A percentile compares a stretch with the other conserved stretches of the same genome.
Evolutionary conservation across 768 basidiomycete species (phyloP).

Genomic region (Lactarius hengduanensis): DNA sequence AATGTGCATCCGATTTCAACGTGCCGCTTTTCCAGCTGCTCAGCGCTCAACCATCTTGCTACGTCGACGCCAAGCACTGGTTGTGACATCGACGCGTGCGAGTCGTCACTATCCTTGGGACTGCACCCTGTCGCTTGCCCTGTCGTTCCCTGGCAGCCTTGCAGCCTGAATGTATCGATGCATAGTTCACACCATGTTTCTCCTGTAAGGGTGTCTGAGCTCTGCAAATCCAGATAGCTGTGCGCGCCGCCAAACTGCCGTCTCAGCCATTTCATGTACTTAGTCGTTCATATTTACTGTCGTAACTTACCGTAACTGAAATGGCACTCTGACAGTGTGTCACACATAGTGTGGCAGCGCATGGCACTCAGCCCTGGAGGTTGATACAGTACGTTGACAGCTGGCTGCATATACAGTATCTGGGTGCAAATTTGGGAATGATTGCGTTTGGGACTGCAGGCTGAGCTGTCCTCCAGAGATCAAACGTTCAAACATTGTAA

Average conservation of each 20-base stretch:
- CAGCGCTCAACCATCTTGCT: no score
- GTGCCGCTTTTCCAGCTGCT: no score
- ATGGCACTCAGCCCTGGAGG: not conserved
- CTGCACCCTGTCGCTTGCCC: no score
- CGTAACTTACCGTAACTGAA: not conserved
- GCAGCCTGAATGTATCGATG: not conserved
- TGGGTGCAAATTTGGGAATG: not conserved
- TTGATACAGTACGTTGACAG: no score
- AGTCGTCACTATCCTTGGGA: not conserved
- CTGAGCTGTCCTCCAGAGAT: not conserved
- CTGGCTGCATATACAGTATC: not conserved
- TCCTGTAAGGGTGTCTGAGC: not conserved
- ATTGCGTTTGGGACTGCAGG: not conserved
- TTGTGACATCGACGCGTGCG: not conserved
- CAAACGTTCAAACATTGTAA: not conserved
- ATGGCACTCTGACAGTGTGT: not conserved
- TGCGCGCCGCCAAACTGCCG: not conserved
- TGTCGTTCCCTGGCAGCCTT: not conserved
- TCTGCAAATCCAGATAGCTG: not conserved
- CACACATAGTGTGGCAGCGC: not conserved
- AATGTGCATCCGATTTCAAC: not conserved
- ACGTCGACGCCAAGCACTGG: not conserved
- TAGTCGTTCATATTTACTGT: not conserved
- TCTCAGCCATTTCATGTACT: not conserved
- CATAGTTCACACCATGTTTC: not conserved